Conservation (phyloP, 306 rosid species). For the Ormosia semicastrata region DNA sequence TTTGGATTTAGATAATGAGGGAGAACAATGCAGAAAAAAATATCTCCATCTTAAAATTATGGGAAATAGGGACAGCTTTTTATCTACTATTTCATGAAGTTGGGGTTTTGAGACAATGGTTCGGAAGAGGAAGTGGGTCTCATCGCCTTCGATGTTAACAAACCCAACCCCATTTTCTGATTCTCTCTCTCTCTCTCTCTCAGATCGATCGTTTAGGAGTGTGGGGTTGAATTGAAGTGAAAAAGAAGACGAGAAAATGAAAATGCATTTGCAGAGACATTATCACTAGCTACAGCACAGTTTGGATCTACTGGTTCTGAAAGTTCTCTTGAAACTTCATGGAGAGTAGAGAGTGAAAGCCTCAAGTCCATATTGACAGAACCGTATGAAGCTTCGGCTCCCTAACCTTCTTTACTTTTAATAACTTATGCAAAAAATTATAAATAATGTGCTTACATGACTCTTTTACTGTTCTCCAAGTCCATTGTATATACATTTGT, state of each 20-base stretch:
- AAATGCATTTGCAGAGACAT: no score
- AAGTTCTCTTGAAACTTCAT: slow-evolving; percentile 90
- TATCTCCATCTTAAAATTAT: neutral
- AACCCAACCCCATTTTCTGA: no score
- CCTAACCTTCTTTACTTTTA: no score
- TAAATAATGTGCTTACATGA: neutral
- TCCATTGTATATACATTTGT: neutral
- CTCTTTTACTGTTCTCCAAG: neutral
- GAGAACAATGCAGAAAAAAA: neutral
- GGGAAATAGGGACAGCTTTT: neutral
- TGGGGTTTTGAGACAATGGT: no score
- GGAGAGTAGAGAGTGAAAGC: slow-evolving; percentile 97
- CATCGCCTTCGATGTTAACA: no score
- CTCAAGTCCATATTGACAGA: slow-evolving; percentile 83
- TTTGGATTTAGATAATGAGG: neutral
- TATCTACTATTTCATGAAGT: neutral
- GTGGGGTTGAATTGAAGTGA: no score
- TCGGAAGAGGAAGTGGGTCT: no score
- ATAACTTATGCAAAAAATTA: neutral
- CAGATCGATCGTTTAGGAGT: no score
- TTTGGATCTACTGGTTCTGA: slow-evolving; percentile 91
- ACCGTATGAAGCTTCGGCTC: slow-evolving; percentile 84
- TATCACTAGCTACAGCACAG: slow-evolving; percentile 62
- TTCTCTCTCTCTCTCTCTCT: no score
- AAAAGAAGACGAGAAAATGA: no score